These are phyloP conservation scores for Prosopis cineraria DNA, from an alignment of 306 rosid genomes.

Conservation along the genomic window DNA sequence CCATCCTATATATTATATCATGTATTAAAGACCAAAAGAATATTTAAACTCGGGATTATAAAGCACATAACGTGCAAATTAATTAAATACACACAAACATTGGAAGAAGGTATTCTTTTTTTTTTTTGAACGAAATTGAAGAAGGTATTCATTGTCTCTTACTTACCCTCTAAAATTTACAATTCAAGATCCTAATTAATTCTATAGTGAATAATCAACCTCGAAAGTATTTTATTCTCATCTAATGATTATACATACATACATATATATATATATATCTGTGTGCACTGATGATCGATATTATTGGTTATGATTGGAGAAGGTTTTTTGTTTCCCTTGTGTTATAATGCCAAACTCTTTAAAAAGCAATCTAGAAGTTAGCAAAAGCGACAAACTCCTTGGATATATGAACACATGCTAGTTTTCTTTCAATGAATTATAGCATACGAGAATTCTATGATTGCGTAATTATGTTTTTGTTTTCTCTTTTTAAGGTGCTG, in stretches of 20 bases:
- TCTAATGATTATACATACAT: not conserved
- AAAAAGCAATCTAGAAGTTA: conserved; percentile 14
- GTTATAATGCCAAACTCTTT: conserved; percentile 11
- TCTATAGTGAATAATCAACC: not conserved
- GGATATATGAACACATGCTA: not conserved
- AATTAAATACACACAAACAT: not conserved
- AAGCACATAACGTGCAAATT: not conserved
- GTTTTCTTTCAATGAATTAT: not conserved
- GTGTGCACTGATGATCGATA: not conserved
- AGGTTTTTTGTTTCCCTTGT: not conserved
- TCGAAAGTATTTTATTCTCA: not conserved
- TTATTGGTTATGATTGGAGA: conserved; percentile 10
- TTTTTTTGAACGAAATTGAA: no score
- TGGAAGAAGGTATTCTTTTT: not conserved
- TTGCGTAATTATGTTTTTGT: not conserved
- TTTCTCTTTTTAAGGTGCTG: not conserved
- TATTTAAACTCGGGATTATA: not conserved
- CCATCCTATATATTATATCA: not conserved
- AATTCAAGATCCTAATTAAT: not conserved
- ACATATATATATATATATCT: no score
- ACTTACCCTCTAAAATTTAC: not conserved
- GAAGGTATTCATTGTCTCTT: not conserved
- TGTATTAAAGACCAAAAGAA: not conserved
- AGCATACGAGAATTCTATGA: conserved; percentile 11
- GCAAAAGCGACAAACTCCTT: conserved; percentile 21